A percentile compares a stretch with the other conserved stretches of the same genome.
phyloP scores from a whole-genome alignment of 129 eudicot genomes.

The Artemisia argyi region DNA sequence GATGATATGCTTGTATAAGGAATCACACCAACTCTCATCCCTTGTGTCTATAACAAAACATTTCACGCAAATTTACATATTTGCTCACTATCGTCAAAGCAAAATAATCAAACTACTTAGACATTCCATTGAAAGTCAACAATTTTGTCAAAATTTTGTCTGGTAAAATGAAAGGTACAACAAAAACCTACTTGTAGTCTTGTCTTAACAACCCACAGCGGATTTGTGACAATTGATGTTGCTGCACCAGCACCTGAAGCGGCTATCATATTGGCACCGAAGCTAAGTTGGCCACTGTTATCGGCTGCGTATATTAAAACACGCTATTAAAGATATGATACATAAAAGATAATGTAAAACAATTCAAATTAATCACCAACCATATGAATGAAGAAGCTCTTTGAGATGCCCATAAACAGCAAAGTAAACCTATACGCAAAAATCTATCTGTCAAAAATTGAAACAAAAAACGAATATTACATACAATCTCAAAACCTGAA shows the following conservation, averaged over 20 bases:
- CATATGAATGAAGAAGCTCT: slow-evolving; percentile 59
- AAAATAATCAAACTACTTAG: neutral
- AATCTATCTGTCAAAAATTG: slow-evolving; percentile 22
- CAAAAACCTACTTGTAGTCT: slow-evolving; percentile 69
- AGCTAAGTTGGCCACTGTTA: slow-evolving; percentile 51
- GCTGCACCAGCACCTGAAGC: slow-evolving; percentile 97
- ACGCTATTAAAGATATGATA: neutral
- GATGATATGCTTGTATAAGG: slow-evolving; percentile 70
- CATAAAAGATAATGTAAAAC: neutral
- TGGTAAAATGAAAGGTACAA: neutral
- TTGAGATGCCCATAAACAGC: slow-evolving; percentile 80
- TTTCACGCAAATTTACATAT: neutral
- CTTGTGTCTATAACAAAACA: slow-evolving; percentile 66
- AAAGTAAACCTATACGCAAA: slow-evolving; percentile 70
- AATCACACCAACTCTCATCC: slow-evolving; percentile 60
- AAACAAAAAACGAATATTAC: neutral
- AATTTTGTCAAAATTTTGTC: neutral
- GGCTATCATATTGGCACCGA: slow-evolving; percentile 80
- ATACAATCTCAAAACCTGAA: neutral
- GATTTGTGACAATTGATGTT: slow-evolving; percentile 74
- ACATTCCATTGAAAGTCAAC: neutral
- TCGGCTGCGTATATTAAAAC: slow-evolving; percentile 34
- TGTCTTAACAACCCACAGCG: slow-evolving; percentile 93
- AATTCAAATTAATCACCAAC: slow-evolving; percentile 28
- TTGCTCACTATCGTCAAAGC: neutral